Base-by-base conservation (phyloP, 164 flowering plant genomes). In the Sextonia rubra region DNA sequence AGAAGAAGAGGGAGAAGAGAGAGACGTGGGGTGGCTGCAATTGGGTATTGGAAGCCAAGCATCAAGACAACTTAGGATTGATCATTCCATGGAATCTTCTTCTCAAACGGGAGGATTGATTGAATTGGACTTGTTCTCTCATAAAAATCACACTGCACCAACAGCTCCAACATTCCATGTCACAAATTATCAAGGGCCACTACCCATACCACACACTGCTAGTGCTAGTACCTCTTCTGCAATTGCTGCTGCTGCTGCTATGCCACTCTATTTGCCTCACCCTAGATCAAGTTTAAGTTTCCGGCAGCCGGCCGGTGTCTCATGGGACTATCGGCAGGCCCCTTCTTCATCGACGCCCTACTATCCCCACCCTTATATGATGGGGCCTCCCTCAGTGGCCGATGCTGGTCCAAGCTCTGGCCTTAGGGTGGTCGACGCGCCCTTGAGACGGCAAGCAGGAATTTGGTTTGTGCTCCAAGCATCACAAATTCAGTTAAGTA, bases 381-480 rank as follows among this genome's bases (percentile, higher is more conserved):
- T 69, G 49, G 49, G 29, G 55, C 49, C 32, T 60, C 62, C 60
- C 32, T 61, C 4, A 52, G 72, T 11, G 18, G 77, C 79, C 26
- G 79, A 60, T 1, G 80, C 78, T 6, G 84, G 88, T 37, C 83
- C 90, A 2, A 82, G 84, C 81, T 76, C 82, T 1, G 85, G 77
- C 49, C 32, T 83, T 64, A 75, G 89, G 77, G 78, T 91, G 20
- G 66, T 93, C 0, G 84, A 89, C 65, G 85, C 92, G 37, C 98
- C 98, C 0, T 75, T 84, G 44, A 86, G 97, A 77, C 90, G 89
- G 64, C 87, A 86, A 74, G 82, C 94, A 22, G 97, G 97, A 29
- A 71, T 95, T 75, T 95, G 99, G 99, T 95, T 93, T 77, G 76
- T 81, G 77, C 88, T 95, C 2, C 94, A 87, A 85, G 92, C 98